Base-by-base conservation (phyloP, 163 green algal species). In the Scenedesmus sp. region DNA sequence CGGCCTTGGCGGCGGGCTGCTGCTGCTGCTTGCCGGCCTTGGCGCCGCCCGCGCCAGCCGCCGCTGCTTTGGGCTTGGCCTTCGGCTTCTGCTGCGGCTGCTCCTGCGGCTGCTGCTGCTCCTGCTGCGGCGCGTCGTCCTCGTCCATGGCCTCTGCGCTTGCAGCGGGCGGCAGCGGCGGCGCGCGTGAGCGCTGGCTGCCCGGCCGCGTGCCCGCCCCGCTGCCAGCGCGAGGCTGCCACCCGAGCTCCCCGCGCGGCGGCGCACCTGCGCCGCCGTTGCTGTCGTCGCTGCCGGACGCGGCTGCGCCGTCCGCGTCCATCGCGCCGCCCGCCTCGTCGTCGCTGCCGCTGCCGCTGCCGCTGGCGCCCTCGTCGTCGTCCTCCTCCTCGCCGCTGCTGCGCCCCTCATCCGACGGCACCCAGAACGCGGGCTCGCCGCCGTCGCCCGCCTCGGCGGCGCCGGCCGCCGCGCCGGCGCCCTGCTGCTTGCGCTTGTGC, bases 141-240 rank as follows among this genome's bases (percentile, higher is more conserved):
- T 78, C 70, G 4, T 78, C 70, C 70, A 78, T 78, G 42, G 70
- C 44, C 9, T 80, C 71, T 45, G 26, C 60, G 62, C 42, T 33
- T 31, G 22, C 33, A 14, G 29, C 60, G 26, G 33, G 1, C 29
- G 18, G 3, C 63, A 71, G 53, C 22, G 53, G 9, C 10, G 14
- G 24, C 10, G 6, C n/a, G n/a, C 22, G 24, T 60, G 9, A 60
- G 24, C 53, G n/a, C 24, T 11, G 53, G 10, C 9, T 60, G 53
- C 53, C 5, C 53, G 14, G 10, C 9, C 53, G 53, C 22, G 5
- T 34, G 9, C 22, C n/a, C 5, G 5, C 5, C 53, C 53, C 22
- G 53, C 53, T 26, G 5, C 5, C 22, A 13, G 24, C 24, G 6
- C 6, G 5, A 60, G 5, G 53, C 22, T 28, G 24, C 53, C 24